These are phyloP conservation scores for Hymenoscyphus albidus DNA, from an alignment of 2,329 filamentous ascomycete species.

Conservation along the genomic window DNA sequence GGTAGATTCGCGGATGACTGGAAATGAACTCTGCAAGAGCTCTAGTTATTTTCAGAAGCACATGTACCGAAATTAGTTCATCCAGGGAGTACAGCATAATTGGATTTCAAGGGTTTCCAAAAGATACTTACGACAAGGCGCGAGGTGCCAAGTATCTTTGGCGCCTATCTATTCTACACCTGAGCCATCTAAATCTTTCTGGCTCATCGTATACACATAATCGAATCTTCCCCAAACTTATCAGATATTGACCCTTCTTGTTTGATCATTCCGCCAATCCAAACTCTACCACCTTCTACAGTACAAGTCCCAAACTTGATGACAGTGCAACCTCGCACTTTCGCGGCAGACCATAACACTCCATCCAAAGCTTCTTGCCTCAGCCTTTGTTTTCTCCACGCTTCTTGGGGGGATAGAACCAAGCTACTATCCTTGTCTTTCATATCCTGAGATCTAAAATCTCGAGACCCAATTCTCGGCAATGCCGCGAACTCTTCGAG, in stretches of 20 bases:
- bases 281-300: conserved; percentile 75
- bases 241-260: conserved; percentile 68
- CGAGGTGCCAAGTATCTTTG: no score
- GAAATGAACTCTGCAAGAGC: no score
- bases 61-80: no score
- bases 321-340: conserved; percentile 76
- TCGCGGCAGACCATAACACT: conserved; percentile 78
- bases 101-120: no score
- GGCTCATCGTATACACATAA: conserved; percentile 68
- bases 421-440: conserved; percentile 40
- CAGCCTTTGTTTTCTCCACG: conserved; percentile 54
- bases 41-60: no score
- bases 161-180: neutral
- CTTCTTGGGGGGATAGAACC: conserved; percentile 41
- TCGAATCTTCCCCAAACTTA: conserved; percentile 74
- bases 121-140: no score
- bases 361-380: conserved; percentile 54
- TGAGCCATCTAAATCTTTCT: neutral
- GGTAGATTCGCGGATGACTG: no score
- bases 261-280: conserved; percentile 72
- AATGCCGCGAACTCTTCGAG: conserved; percentile 71
- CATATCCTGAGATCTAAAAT: conserved; percentile 61
- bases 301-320: conserved; percentile 85
- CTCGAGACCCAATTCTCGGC: conserved; percentile 77
- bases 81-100: no score